These are phyloP conservation scores for Microbotryomycetes sp. DNA, from an alignment of 1,284 basidiomycete species.

Conservation along the genomic window DNA sequence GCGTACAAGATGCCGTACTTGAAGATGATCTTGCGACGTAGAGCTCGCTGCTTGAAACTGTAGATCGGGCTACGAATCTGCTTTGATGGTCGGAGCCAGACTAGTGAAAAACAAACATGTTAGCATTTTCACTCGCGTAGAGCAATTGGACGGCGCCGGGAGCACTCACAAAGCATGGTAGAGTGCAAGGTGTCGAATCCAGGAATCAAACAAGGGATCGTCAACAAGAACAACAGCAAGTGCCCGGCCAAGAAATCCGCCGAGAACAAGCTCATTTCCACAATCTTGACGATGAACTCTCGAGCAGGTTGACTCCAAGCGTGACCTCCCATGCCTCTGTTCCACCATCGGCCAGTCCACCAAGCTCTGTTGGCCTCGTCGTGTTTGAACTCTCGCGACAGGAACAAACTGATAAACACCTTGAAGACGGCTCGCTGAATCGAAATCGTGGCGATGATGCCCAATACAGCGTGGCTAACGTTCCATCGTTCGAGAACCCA, in stretches of 20 bases:
- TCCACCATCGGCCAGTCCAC: conserved; percentile 96
- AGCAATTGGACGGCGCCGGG: conserved; percentile 52
- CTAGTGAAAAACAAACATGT: conserved; percentile 49
- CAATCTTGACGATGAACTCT: conserved; percentile 92
- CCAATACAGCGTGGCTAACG: conserved; percentile 69
- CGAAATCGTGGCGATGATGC: conserved; percentile 43
- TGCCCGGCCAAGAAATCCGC: conserved; percentile 67
- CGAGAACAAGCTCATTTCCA: conserved; percentile 90
- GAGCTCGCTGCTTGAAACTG: conserved; percentile 39
- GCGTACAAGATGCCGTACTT: conserved; percentile 80
- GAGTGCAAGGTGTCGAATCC: conserved; percentile 82
- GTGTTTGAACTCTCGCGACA: conserved; percentile 93
- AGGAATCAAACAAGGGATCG: conserved; percentile 74
- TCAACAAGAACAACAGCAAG: conserved; percentile 66
- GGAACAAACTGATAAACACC: conserved; percentile 80
- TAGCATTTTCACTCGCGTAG: conserved; percentile 49
- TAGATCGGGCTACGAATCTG: conserved; percentile 92
- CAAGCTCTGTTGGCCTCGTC: conserved; percentile 94
- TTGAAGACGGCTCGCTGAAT: conserved; percentile 89
- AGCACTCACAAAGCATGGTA: conserved; percentile 56
- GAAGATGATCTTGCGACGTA: conserved; percentile 42
- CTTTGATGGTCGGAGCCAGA: conserved; percentile 78
- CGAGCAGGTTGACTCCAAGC: conserved; percentile 89
- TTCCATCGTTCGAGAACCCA: conserved; percentile 96
- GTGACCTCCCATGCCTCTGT: conserved; percentile 76